A percentile compares a stretch with the other conserved stretches of the same genome.
These are phyloP conservation scores for Afroboletus lepidellus DNA, from an alignment of 1,284 basidiomycete species.

Conservation along the genomic window DNA sequence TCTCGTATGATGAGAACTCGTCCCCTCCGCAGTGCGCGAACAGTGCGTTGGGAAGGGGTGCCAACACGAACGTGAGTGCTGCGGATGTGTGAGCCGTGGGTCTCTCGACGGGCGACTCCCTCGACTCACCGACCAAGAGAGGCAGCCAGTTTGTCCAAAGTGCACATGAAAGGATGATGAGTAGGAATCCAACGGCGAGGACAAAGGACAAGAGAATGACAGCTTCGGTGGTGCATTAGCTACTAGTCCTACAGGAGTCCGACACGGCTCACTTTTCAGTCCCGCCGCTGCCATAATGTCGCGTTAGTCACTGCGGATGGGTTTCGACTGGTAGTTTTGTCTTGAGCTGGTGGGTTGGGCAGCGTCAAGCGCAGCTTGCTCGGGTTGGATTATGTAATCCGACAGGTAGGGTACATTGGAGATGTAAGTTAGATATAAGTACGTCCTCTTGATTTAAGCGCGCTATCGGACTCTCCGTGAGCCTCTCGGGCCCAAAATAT, in stretches of 20 bases:
- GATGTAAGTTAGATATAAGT: slow-evolving; percentile 10
- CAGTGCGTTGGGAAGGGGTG: slow-evolving; percentile 92
- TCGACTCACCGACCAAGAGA: slow-evolving; percentile 87
- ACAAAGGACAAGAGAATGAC: slow-evolving; percentile 95
- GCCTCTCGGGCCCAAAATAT: slow-evolving; percentile 37
- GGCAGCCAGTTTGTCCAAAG: slow-evolving; percentile 98
- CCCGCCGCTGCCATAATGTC: slow-evolving; percentile 42
- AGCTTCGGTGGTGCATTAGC: slow-evolving; percentile 46
- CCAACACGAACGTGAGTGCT: slow-evolving; percentile 95
- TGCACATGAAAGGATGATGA: slow-evolving; percentile 97
- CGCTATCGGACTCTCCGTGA: slow-evolving; percentile 32
- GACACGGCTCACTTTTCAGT: slow-evolving; percentile 32
- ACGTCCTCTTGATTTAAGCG: not conserved
- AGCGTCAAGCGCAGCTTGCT: not conserved
- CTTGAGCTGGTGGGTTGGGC: slow-evolving; percentile 2
- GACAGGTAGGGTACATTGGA: slow-evolving; percentile 3
- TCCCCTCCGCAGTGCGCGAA: slow-evolving; percentile 83
- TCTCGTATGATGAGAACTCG: slow-evolving; percentile 76
- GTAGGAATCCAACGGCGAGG: slow-evolving; percentile 92
- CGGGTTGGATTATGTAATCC: slow-evolving; percentile 8
- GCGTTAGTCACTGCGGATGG: slow-evolving; percentile 10
- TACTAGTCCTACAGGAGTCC: not conserved
- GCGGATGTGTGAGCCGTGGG: slow-evolving; percentile 8
- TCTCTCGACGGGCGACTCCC: not conserved
- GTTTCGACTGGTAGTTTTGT: not conserved